These are phyloP conservation scores for Penicillium roqueforti DNA, from an alignment of 495 filamentous ascomycete genomes.

Conservation along the genomic window DNA sequence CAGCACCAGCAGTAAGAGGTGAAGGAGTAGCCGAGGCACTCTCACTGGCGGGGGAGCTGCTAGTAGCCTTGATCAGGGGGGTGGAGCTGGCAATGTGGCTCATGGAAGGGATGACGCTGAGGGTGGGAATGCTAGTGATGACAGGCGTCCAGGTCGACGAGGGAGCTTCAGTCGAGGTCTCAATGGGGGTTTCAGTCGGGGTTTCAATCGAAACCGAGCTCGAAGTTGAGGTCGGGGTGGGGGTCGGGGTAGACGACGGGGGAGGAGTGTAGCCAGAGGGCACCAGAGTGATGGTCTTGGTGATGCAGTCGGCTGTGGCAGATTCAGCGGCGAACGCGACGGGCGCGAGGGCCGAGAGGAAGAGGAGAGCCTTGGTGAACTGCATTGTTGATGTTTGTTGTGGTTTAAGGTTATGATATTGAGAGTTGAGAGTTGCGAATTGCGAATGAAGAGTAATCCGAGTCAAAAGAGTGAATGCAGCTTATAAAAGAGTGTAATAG, in stretches of 20 bases:
- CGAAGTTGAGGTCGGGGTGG: conserved; percentile 23
- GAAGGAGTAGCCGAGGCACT: conserved; percentile 23
- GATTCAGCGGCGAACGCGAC: conserved; percentile 32
- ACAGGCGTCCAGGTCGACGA: conserved; percentile 15
- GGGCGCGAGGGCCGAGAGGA: conserved; percentile 33
- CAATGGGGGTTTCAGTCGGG: conserved; percentile 19
- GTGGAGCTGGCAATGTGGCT: conserved; percentile 15
- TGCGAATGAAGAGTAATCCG: not conserved
- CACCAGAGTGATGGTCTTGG: conserved; percentile 32
- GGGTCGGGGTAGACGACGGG: conserved; percentile 19
- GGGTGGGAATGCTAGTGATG: conserved; percentile 19
- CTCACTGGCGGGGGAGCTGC: conserved; percentile 1
- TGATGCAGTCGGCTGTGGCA: conserved; percentile 18
- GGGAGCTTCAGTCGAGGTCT: conserved; percentile 19
- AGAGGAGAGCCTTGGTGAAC: conserved; percentile 34
- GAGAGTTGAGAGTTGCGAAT: not conserved
- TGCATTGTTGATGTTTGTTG: conserved; percentile 28
- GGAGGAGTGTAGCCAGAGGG: conserved; percentile 29
- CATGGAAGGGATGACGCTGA: conserved; percentile 17
- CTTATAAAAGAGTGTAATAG: conserved; percentile 39
- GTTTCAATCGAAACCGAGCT: no score
- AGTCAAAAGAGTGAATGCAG: conserved; percentile 37
- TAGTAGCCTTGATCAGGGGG: conserved; percentile 18
- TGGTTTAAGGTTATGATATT: conserved; percentile 5
- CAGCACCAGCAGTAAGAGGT: conserved; percentile 22